Evolutionary conservation across 2,329 filamentous ascomycete genomes (phyloP).

Genomic region (Fusarium marasasianum): DNA sequence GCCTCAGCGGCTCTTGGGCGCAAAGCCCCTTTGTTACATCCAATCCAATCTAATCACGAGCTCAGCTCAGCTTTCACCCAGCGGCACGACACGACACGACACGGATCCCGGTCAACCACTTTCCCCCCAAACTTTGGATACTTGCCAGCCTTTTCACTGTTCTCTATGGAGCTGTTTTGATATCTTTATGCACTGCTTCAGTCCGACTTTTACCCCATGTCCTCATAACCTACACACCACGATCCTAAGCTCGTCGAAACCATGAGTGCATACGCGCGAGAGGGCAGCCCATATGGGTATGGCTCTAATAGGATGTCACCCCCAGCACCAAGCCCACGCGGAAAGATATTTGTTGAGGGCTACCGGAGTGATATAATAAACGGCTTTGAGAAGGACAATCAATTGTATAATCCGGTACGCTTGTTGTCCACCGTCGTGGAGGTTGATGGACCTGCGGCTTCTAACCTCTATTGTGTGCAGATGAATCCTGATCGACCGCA

Average conservation of each 20-base stretch:
- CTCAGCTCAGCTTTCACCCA: slow-evolving; percentile 4
- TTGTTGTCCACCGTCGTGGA: neutral
- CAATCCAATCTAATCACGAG: slow-evolving; percentile 18
- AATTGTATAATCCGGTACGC: slow-evolving; percentile 68
- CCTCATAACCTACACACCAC: slow-evolving; percentile 35
- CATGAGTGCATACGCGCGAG: slow-evolving; percentile 54
- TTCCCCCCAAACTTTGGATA: slow-evolving; percentile 4
- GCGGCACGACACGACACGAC: neutral
- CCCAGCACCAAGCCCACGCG: slow-evolving; percentile 51
- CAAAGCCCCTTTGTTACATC: slow-evolving; percentile 32
- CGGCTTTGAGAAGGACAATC: slow-evolving; percentile 62
- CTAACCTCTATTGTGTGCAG: slow-evolving; percentile 48
- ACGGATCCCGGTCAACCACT: slow-evolving; percentile 22
- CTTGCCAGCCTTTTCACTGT: slow-evolving; percentile 21
- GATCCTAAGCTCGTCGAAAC: slow-evolving; percentile 29
- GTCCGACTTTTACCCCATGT: slow-evolving; percentile 24
- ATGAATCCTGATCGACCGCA: slow-evolving; percentile 61
- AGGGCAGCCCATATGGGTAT: slow-evolving; percentile 50
- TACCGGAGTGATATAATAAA: slow-evolving; percentile 66
- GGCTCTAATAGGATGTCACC: slow-evolving; percentile 46
- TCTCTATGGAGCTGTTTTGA: slow-evolving; percentile 31
- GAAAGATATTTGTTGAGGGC: slow-evolving; percentile 65
- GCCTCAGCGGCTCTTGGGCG: slow-evolving; percentile 11
- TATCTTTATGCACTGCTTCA: slow-evolving; percentile 14
- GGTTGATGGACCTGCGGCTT: neutral